phyloP scores from a whole-genome alignment of 495 filamentous ascomycete genomes.

The Neurospora africana region DNA sequence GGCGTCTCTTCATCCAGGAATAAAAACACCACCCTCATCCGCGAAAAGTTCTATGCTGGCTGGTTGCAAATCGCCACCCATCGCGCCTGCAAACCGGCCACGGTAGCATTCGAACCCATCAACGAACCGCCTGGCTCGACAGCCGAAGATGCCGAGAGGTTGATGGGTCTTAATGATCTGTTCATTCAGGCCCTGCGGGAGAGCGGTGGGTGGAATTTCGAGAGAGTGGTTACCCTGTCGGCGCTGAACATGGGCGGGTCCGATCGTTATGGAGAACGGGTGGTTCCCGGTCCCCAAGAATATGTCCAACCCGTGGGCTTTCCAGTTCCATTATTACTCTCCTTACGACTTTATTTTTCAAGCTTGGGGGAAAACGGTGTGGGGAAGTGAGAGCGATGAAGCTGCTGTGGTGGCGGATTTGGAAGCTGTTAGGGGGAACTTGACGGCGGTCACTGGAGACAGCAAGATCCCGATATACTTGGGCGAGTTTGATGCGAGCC shows the following conservation, averaged over 20 bases:
- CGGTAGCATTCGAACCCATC: slow-evolving; percentile 50
- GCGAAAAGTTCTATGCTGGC: slow-evolving; percentile 45
- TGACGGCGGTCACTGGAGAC: slow-evolving; percentile 24
- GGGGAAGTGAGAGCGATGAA: slow-evolving; percentile 48
- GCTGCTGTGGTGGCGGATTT: slow-evolving; percentile 40
- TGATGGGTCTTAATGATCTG: slow-evolving; percentile 47
- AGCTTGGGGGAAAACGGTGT: slow-evolving; percentile 49
- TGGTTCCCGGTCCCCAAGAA: slow-evolving; percentile 42
- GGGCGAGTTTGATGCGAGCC: slow-evolving; percentile 48
- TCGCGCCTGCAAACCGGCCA: slow-evolving; percentile 43
- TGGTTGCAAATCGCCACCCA: slow-evolving; percentile 51
- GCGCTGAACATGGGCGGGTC: slow-evolving; percentile 40
- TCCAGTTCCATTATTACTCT: slow-evolving; percentile 56
- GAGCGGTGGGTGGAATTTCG: slow-evolving; percentile 45
- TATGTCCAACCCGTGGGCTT: slow-evolving; percentile 46
- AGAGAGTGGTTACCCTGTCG: slow-evolving; percentile 48
- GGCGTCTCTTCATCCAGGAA: slow-evolving; percentile 33
- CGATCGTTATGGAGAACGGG: slow-evolving; percentile 34
- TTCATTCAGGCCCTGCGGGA: slow-evolving; percentile 46
- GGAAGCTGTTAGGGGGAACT: slow-evolving; percentile 39
- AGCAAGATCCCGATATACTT: slow-evolving; percentile 38
- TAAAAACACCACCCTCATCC: slow-evolving; percentile 39
- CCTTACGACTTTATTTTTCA: slow-evolving; percentile 47
- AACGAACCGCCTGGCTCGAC: slow-evolving; percentile 48
- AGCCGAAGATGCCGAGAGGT: slow-evolving; percentile 36